phyloP scores from a whole-genome alignment of 2,329 filamentous ascomycete species.

The Camillea tinctor region DNA sequence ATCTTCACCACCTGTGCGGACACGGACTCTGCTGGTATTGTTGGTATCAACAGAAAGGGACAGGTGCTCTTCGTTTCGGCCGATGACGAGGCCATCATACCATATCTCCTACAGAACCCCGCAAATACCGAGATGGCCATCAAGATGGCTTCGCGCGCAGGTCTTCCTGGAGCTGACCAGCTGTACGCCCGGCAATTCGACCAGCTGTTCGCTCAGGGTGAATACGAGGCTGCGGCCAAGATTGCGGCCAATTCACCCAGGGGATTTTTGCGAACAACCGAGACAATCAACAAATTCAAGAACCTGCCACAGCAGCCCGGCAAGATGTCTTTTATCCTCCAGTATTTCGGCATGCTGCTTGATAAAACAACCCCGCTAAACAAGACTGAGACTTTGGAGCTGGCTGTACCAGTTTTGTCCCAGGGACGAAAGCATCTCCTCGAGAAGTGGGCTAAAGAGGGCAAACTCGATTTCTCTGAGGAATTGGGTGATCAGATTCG shows the following conservation, averaged over 20 bases:
- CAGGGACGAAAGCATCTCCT: constrained; percentile 94
- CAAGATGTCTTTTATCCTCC: constrained; percentile 89
- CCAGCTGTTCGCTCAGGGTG: constrained; percentile 74
- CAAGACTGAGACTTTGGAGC: constrained; percentile 88
- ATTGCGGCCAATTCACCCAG: constrained; percentile 94
- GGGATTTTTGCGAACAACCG: constrained; percentile 88
- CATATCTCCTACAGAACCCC: constrained; percentile 94
- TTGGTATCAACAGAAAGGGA: constrained; percentile 96
- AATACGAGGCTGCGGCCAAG: constrained; percentile 88
- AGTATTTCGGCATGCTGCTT: constrained; percentile 96
- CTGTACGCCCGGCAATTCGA: constrained; percentile 94
- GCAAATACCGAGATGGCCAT: constrained; percentile 91
- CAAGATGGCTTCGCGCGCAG: constrained; percentile 92
- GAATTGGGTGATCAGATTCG: constrained; percentile 94
- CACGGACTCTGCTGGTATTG: constrained; percentile 78
- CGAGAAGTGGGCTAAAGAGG: constrained; percentile 97
- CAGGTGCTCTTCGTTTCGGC: constrained; percentile 94
- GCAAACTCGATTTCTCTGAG: constrained; percentile 94
- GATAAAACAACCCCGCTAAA: constrained; percentile 88
- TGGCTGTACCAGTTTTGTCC: constrained; percentile 86
- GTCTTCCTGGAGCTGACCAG: constrained; percentile 89
- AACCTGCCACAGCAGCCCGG: constrained; percentile 74
- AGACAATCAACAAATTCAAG: constrained; percentile 97
- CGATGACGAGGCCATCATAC: constrained; percentile 86
- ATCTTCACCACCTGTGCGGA: constrained; percentile 94